Evolutionary conservation across 768 basidiomycete genomes (phyloP), one percentile per base, ranked within the genome.

Genomic region (Tricholoma flavovirens): DNA sequence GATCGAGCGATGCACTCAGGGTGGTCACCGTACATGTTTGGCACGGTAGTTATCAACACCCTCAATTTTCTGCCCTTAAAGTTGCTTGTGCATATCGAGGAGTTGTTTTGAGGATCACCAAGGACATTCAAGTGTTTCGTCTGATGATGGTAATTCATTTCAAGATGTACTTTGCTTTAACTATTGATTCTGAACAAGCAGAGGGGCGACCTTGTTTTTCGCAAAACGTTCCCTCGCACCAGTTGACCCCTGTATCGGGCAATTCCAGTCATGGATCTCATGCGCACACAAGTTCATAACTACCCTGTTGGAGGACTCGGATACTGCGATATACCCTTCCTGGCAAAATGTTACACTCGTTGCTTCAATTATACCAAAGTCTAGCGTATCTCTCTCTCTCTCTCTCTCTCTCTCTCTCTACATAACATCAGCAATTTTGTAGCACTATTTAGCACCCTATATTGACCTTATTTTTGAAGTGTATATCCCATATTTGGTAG

Each of bases 31-130:
- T 85, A 43, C 78, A 83, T 54, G 42, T 83, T 38, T 83, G 82
- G 77, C 71, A 75, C 40, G 77, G 77, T 36, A 81, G 82, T 2
- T 69, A 77, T 45, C 65, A 62, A 11, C 80, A 87, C 54, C 70
- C 76, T 36, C 74, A 79, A 59, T 73, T 86, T 32, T 62, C 80
- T 21, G 72, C 74, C 36, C 70, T 90, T 57, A 82, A 78, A 69
- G 83, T 86, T 61, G 79, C 78, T 4, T 90, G 88, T 67, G 84
- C 83, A 14, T 75, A 76, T 62, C 75, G 76, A 57, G 86, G 86
- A 48, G 73, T 88, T 45, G 77, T 78, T 26, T 66, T 88, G 60
- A 68, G 69, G 53, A 68, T 83, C 33, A 79, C 79, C 26, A 68
- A 67, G 48, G 79, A 86, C 62, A 71, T 87, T 40, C 68, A 72